A percentile compares a stretch with the other conserved stretches of the same genome.
These are phyloP conservation scores for Ceratobasidium sp. DNA, from an alignment of 1,284 basidiomycete species.

Conservation along the genomic window DNA sequence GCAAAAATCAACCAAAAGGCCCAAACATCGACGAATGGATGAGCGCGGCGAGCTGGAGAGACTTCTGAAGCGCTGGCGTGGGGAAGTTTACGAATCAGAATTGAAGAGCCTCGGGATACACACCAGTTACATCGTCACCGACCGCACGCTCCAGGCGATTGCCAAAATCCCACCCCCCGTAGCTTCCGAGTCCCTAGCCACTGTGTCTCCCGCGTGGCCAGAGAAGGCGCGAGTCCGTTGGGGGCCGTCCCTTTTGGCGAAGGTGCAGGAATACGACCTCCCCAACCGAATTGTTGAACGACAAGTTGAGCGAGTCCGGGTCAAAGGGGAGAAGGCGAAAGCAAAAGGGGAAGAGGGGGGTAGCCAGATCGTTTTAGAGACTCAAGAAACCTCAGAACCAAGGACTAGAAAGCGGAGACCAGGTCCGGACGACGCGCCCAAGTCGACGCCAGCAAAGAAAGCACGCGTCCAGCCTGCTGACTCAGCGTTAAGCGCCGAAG, in stretches of 20 bases:
- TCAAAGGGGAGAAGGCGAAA: no score
- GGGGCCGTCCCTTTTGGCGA: neutral
- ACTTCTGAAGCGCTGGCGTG: neutral
- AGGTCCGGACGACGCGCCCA: no score
- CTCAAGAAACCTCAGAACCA: no score
- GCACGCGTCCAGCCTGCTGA: neutral
- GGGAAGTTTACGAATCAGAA: neutral
- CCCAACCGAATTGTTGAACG: neutral
- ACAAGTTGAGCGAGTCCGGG: no score
- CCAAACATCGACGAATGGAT: neutral
- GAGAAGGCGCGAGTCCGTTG: neutral
- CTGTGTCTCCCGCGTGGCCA: neutral
- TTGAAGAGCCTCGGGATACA: neutral
- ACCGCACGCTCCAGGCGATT: neutral
- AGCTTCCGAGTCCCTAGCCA: neutral
- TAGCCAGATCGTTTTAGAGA: no score
- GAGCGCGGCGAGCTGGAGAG: neutral
- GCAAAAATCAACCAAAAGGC: neutral
- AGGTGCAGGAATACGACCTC: neutral
- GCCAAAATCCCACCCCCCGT: neutral
- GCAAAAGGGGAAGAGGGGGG: no score
- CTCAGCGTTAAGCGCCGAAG: no score
- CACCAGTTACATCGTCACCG: neutral
- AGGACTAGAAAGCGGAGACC: no score
- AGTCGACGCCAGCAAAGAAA: no score